phyloP scores from a whole-genome alignment of 768 basidiomycete genomes.

The Cystofilobasidium ferigula region DNA sequence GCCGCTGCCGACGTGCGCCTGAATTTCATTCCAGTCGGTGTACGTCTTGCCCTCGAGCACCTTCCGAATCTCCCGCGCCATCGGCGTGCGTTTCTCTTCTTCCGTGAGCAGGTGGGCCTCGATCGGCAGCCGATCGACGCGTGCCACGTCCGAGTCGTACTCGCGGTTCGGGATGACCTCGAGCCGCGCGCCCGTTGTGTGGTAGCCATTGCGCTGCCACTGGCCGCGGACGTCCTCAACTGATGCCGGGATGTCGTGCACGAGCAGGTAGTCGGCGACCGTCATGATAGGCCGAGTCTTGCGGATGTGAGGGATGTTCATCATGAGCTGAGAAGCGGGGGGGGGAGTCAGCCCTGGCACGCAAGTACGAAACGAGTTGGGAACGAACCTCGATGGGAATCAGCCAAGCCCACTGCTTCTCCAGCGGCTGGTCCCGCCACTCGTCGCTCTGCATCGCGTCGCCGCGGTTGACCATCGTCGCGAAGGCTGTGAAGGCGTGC shows the following conservation, averaged over 20 bases:
- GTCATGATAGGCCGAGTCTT: conserved; percentile 40
- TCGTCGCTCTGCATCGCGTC: conserved; percentile 42
- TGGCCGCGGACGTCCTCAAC: conserved; percentile 40
- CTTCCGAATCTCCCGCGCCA: neutral
- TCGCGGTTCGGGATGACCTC: conserved; percentile 41
- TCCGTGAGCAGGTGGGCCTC: conserved; percentile 28
- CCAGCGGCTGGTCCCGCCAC: conserved; percentile 41
- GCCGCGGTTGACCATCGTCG: conserved; percentile 44
- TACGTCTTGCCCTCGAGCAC: conserved; percentile 9
- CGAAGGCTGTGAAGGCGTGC: conserved; percentile 35
- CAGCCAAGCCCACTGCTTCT: conserved; percentile 34
- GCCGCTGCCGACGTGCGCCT: conserved; percentile 26
- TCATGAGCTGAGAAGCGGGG: conserved; percentile 38
- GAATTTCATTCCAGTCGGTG: conserved; percentile 31
- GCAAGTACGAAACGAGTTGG: conserved; percentile 27
- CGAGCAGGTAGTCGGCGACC: conserved; percentile 43
- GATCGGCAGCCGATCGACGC: conserved; percentile 40
- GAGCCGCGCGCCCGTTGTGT: conserved; percentile 36
- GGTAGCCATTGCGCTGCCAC: conserved; percentile 40
- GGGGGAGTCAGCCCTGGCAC: conserved; percentile 39
- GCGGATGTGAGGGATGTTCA: conserved; percentile 43
- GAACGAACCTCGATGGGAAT: conserved; percentile 29
- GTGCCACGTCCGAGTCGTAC: conserved; percentile 41
- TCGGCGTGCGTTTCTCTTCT: neutral
- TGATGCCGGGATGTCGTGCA: conserved; percentile 39